Evolutionary conservation across 2,329 filamentous ascomycete species (phyloP), one percentile per base, ranked within the genome.

Genomic region (Clarireedia monteithiana): DNA sequence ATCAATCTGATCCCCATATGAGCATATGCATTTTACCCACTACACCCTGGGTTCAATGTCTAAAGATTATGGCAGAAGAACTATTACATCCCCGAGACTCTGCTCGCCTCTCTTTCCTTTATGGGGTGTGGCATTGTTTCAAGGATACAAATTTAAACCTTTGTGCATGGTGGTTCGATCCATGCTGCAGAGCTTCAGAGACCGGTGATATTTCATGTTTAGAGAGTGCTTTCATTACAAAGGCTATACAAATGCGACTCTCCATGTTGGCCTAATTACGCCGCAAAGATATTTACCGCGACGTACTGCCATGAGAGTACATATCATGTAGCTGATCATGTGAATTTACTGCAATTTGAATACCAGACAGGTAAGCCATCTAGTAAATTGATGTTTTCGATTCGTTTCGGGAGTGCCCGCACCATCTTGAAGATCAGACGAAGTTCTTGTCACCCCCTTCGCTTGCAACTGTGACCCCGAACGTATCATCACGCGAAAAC

Each of bases 21-120:
- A 70, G 68, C 67, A 70, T 70, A 69, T 70, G 64, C 68, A 63
- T 66, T 67, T 62, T 64, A 64, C 65, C 58, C 58, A 58, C 50
- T 60, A 50, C 57, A 62, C 64, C 58, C 64, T 66, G 60, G 63
- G 66, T 63, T 48, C 61, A 66, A 66, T 57, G 67, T 69, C 66
- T 69, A 69, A 65, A 67, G 64, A 66, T 66, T 62, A 68, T 69
- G 67, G 67, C 49, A 69, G 56, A 69, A 58, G 50, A 60, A 66
- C 36, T 49, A 44, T 44, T 53, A 61, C 38, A 60, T 63, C 62
- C 65, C 62, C 60, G 55, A 50, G 58, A 63, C 64, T 61, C 54
- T 62, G 62, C 59, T 55, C 53, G 26, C 42, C 53, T 55, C 45
- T 57, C 59, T 39, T 61, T 64, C 34, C 54, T 57, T 46, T 50